Evolutionary conservation across 768 basidiomycete genomes (phyloP), one percentile per base, ranked within the genome.

Genomic region (Boletus huronensis): DNA sequence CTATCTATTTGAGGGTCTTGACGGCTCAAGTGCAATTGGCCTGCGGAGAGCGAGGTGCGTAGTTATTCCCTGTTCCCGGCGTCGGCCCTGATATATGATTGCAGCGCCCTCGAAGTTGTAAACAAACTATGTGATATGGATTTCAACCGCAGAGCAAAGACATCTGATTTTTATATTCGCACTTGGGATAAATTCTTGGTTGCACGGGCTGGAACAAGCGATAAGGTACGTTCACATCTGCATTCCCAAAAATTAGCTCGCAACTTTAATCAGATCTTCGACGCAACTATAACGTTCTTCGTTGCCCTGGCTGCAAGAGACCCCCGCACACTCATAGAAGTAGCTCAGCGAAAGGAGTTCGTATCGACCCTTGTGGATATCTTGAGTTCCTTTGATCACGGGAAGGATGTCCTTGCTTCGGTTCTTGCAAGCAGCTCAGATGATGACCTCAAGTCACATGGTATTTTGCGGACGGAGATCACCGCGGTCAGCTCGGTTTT

Each of bases 1-100:
- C 0, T 93, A 92, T 70, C 70, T 93, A 5, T 87, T 92, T 57
- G 91, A 93, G 68, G 89, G 91, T 0, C 78, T 93, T 70, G 81
- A 83, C 26, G 60, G 69, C 10, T 74, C 74, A 16, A 79, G 77
- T 16, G 75, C 78, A 10, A 61, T 83, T 43, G 77, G 79, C 2
- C 75, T 92, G 25, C 77, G 84, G 46, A 78, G 88, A 58, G 81
- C 85, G 11, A 92, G 88, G 90, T 88, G 54, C 28, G 72, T 49
- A 23, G 2, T 13, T 38, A 28, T 32, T 16, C 23, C 8, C 23
- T 29, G 19, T 28, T 23, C 17, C 36, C 6, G 0, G 9, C 4
- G 9, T 28, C 13, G 13, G 8, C 42, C 19, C 43, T 52, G 11
- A 64, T 43, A 42, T 23, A 57, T 3, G 1, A 55, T 23, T 7